Base-by-base conservation (phyloP, 805 yeast species). In the Candida sithepensis region DNA sequence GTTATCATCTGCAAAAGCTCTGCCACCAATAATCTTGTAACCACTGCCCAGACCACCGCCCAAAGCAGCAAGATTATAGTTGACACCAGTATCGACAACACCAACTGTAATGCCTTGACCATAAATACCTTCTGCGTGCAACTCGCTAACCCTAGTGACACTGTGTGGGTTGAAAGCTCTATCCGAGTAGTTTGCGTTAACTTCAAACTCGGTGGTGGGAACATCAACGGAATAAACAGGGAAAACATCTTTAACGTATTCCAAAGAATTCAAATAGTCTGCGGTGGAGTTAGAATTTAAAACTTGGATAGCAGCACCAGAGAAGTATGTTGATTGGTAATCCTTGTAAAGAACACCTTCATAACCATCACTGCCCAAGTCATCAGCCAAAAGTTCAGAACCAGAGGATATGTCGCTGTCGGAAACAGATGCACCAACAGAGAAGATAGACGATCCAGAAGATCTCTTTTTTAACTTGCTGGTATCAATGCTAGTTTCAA, bases 31-130 rank as follows among this genome's bases (percentile, higher is more conserved):
- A 39, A 59, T 48, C 14, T 50, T 59, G 18, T 42, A 48, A 32
- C 47, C 46, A 5, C 26, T 32, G 19, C 58, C 56, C 26, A 49
- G 39, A 21, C 61, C 56, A 24, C 60, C 61, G 30, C 59, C 63
- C 21, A 58, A 42, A 18, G 52, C 57, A n/a, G 44, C 53, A 30
- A 30, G 34, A 4, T 30, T 30, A 33, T 55, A 55, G 44, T 54
- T 44, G 14, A 50, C 50, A 41, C 55, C 55, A 21, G 52, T 26
- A 38, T 52, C 55, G 33, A 52, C 43, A n/a, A 58, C 43, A 39
- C 46, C 61, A 33, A 58, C 43, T 19, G 41, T 34, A 12, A 46
- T 38, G 28, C 53, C 55, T 33, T 37, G 37, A 40, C 59, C 59
- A 37, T 50, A 12, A 51, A 50, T 23, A 39, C 51, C 49, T 39